Base-by-base conservation (phyloP, 768 basidiomycete species). In the Kwoniella dendrophila region DNA sequence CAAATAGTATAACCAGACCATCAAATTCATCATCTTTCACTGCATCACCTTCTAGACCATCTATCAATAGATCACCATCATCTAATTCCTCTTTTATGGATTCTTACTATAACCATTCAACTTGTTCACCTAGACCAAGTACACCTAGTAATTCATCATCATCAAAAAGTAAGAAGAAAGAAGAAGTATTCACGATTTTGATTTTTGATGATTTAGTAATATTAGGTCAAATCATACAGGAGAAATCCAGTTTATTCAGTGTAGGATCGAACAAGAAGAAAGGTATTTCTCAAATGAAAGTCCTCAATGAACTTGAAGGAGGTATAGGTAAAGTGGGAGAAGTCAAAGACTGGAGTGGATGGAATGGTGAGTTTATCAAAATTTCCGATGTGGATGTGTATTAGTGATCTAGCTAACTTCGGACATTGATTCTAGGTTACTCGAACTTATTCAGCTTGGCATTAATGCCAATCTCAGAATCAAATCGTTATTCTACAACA, bases 191-290 rank as follows among this genome's bases (percentile, higher is more conserved):
- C 54, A 59, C 64, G 2, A 53, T 75, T 47, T 66, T 72, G 41
- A 45, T 75, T 26, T 75, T 75, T 45, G 66, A 75, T 45, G 73
- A 75, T 70, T 50, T 75, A 38, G 67, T 75, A 12, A 49, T 75
- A 10, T 20, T 72, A 7, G 70, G 64, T 29, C 26, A 33, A 32
- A 40, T 26, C 3, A 43, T 33, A 1, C 52, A 44, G 24, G 70
- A 70, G 12, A 59, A 55, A 20, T 40, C 40, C 10, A 63, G 67
- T 11, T 47, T 74, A 48, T 72, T 75, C 57, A 41, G 56, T 14
- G 59, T 60, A 22, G 36, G 50, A 22, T 30, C 52, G 8, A 61
- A 50, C 27, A 69, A 65, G 51, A 57, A 50, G 47, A 64, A 62
- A 34, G 63, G 52, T 12, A 43, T 44, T 5, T 52, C 54, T 29